Evolutionary conservation across 2,329 filamentous ascomycete species (phyloP), one percentile per base, ranked within the genome.

Genomic region (Claviceps sorghi): DNA sequence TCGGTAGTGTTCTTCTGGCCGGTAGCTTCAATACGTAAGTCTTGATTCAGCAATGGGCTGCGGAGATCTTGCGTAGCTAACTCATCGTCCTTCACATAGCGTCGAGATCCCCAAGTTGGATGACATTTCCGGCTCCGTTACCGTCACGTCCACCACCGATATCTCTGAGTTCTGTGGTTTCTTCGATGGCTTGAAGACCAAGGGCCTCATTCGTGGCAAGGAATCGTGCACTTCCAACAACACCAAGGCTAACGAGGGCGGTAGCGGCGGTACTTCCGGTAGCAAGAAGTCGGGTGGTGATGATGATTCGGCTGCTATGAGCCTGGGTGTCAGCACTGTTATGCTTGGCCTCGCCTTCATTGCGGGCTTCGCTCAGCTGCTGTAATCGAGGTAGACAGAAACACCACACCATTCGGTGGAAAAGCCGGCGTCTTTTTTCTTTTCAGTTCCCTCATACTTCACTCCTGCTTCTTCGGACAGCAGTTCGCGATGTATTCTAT

Each of bases 1-100:
- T 96, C 54, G 91, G 90, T 72, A 88, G 88, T 62, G 76, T 97
- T 64, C 84, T 88, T 67, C 80, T 95, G 67, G 82, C 83, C 61
- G 93, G 93, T 63, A 85, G 82, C 73, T 94, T 96, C 69, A 77
- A 81, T 57, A 75, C 79, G 88, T 94, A 77, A 75, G 87, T 79
- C 22, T 26, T 8, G 15, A 9, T 41, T 9, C 26, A 1, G 36
- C 5, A 17, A 42, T 30, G 2, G 1, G 8, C 6, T 11, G 10
- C 3, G 19, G 13, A 17, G 13, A 15, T 38, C 22, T n/a, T 2
- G 8, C 10, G 19, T 7, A 44, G 13, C 32, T 52, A 42, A 49
- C 29, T 8, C 10, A 15, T 15, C 4, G 11, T 29, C 8, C 9
- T 15, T 7, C 32, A 9, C 1, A n/a, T 36, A 95, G 88, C 55